phyloP scores from a whole-genome alignment of 805 yeast species.

The Maudiozyma turicensis region DNA sequence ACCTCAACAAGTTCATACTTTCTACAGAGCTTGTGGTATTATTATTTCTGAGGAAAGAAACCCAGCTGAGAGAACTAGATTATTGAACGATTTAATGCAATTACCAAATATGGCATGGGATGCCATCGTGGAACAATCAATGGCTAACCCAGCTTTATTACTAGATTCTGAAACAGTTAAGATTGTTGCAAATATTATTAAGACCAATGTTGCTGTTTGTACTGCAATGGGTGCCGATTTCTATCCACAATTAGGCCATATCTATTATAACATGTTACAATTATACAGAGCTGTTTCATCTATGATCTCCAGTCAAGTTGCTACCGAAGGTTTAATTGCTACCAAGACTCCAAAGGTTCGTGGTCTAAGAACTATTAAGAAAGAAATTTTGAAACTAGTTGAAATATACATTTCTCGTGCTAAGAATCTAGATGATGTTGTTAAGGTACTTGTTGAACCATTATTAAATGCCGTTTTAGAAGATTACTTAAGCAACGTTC shows the following conservation, averaged over 20 bases:
- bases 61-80: constrained; percentile 55
- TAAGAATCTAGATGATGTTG: constrained; percentile 76
- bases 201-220: constrained; percentile 93
- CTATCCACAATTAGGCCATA: constrained; percentile 75
- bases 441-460: constrained; percentile 71
- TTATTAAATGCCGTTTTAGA: constrained; percentile 76
- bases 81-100: constrained; percentile 72
- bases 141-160: constrained; percentile 70
- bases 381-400: constrained; percentile 80
- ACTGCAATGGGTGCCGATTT: constrained; percentile 89
- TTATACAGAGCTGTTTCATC: constrained; percentile 81
- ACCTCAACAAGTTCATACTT: constrained; percentile 96
- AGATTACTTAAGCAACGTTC: constrained; percentile 80
- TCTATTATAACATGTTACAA: constrained; percentile 83
- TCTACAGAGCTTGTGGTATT: constrained; percentile 94
- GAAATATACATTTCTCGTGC: constrained; percentile 86
- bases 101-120: constrained; percentile 94
- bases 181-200: constrained; percentile 84
- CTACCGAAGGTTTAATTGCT: constrained; percentile 74
- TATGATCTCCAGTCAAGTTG: constrained; percentile 74
- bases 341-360: constrained; percentile 93
- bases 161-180: constrained; percentile 78
- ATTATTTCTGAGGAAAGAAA: constrained; percentile 82
- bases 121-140: constrained; percentile 77
- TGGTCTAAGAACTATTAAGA: constrained; percentile 91